phyloP scores from a whole-genome alignment of 2,329 filamentous ascomycete species.

The Daldinia sp. region DNA sequence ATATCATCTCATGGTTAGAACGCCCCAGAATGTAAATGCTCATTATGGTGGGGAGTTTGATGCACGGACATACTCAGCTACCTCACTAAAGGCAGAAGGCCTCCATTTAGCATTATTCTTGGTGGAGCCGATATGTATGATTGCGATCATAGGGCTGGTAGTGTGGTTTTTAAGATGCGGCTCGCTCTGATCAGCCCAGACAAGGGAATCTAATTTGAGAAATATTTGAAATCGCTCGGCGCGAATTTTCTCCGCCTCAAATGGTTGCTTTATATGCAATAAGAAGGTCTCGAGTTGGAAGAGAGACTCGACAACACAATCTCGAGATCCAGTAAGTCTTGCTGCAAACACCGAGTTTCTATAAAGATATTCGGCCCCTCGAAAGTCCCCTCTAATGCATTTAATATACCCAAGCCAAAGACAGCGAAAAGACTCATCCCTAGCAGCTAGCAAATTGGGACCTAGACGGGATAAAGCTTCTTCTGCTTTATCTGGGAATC shows the following conservation, averaged over 20 bases:
- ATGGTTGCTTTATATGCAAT: constrained; percentile 42
- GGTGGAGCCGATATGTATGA: constrained; percentile 40
- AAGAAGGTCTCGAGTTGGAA: constrained; percentile 50
- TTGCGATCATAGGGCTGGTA: constrained; percentile 23
- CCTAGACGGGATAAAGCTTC: constrained; percentile 43
- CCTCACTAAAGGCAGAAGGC: constrained; percentile 39
- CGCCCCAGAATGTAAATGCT: not conserved
- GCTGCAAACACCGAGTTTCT: constrained; percentile 45
- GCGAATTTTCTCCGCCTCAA: constrained; percentile 46
- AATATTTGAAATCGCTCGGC: constrained; percentile 44
- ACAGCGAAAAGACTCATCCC: constrained; percentile 47
- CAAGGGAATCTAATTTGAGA: constrained; percentile 42
- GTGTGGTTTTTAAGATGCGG: not conserved
- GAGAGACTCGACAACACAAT: constrained; percentile 48
- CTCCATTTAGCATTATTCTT: constrained; percentile 34
- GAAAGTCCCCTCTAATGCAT: constrained; percentile 43
- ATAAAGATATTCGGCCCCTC: constrained; percentile 45
- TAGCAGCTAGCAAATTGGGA: constrained; percentile 38
- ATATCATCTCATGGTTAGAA: not conserved
- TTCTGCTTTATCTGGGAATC: constrained; percentile 44
- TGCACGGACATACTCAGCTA: constrained; percentile 22
- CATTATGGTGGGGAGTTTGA: constrained; percentile 15
- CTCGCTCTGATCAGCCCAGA: constrained; percentile 41
- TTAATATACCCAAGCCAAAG: constrained; percentile 49
- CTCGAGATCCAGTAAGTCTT: constrained; percentile 46